Conservation (phyloP, 2,329 filamentous ascomycete genomes). For the Clonostachys chloroleuca region DNA sequence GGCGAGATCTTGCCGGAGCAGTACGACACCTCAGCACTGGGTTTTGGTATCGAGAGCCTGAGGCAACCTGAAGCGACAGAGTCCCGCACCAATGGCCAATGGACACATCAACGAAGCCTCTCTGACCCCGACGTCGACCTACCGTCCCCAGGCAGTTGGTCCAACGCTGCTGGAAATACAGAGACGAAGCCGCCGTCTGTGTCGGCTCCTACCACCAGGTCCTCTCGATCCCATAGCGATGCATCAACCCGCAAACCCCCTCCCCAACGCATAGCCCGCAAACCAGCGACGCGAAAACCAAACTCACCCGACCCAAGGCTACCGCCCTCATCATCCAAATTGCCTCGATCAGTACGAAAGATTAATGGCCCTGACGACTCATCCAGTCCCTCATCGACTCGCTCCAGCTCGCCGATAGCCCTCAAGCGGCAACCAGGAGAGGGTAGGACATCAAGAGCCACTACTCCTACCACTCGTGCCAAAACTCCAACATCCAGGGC, state of each 20-base stretch:
- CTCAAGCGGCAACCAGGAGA: slow-evolving; percentile 33
- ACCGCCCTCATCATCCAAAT: slow-evolving; percentile 29
- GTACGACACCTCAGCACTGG: slow-evolving; percentile 43
- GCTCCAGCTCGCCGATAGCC: slow-evolving; percentile 49
- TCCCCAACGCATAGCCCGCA: slow-evolving; percentile 20
- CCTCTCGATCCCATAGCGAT: slow-evolving; percentile 57
- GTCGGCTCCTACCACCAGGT: slow-evolving; percentile 19
- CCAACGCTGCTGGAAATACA: slow-evolving; percentile 32
- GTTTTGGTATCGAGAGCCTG: slow-evolving; percentile 54
- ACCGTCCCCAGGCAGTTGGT: slow-evolving; percentile 64
- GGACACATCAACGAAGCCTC: slow-evolving; percentile 44
- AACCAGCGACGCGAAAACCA: slow-evolving; percentile 18
- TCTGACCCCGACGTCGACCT: slow-evolving; percentile 55
- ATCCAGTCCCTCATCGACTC: slow-evolving; percentile 45
- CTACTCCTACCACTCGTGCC: slow-evolving; percentile 26
- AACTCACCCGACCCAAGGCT: slow-evolving; percentile 13
- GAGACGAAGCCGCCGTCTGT: slow-evolving; percentile 10
- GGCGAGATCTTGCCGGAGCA: slow-evolving; percentile 67
- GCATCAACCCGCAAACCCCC: slow-evolving; percentile 31
- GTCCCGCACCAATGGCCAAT: slow-evolving; percentile 56
- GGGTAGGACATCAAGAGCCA: slow-evolving; percentile 30
- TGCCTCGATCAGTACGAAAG: slow-evolving; percentile 42
- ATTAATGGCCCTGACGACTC: slow-evolving; percentile 36
- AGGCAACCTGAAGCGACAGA: slow-evolving; percentile 64
- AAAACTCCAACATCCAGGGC: slow-evolving; percentile 33